phyloP scores from a whole-genome alignment of 768 basidiomycete species.

The Favolaschia claudopus region DNA sequence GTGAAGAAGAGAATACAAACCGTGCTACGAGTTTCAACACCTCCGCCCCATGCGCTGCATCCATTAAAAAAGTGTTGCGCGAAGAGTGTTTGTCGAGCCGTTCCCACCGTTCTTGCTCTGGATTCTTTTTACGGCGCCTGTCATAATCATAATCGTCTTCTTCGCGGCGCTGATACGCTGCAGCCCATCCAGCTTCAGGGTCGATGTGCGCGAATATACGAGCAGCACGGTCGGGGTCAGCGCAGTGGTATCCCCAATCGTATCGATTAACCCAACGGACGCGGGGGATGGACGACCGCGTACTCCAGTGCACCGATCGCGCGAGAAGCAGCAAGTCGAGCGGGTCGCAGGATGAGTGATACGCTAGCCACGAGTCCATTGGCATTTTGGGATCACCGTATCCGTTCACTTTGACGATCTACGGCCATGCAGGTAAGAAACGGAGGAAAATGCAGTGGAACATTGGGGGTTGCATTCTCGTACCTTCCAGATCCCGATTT shows the following conservation, averaged over 20 bases:
- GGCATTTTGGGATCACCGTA: neutral
- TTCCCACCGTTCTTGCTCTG: constrained; percentile 20
- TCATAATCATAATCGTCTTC: neutral
- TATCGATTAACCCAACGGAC: constrained; percentile 21
- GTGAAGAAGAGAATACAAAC: constrained; percentile 3
- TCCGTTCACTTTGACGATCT: constrained; percentile 22
- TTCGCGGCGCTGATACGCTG: constrained; percentile 5
- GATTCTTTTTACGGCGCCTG: no score
- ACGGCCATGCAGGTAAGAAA: neutral
- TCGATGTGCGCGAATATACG: constrained; percentile 18
- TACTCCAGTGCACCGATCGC: constrained; percentile 1
- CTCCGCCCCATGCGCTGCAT: constrained; percentile 11
- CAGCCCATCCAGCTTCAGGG: constrained; percentile 20
- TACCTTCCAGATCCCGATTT: constrained; percentile 26
- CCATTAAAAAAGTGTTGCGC: constrained; percentile 18
- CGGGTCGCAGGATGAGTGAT: constrained; percentile 22
- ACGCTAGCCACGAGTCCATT: constrained; percentile 20
- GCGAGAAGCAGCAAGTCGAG: constrained; percentile 13
- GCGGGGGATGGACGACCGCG: constrained; percentile 2
- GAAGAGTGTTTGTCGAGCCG: neutral
- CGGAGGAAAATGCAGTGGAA: no score
- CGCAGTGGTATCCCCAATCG: constrained; percentile 19
- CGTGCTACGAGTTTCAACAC: constrained; percentile 9
- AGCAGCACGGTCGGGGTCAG: neutral
- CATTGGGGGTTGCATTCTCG: neutral